These are phyloP conservation scores for Tubosaeta brunneosetosa DNA, from an alignment of 768 basidiomycete genomes.

Conservation along the genomic window DNA sequence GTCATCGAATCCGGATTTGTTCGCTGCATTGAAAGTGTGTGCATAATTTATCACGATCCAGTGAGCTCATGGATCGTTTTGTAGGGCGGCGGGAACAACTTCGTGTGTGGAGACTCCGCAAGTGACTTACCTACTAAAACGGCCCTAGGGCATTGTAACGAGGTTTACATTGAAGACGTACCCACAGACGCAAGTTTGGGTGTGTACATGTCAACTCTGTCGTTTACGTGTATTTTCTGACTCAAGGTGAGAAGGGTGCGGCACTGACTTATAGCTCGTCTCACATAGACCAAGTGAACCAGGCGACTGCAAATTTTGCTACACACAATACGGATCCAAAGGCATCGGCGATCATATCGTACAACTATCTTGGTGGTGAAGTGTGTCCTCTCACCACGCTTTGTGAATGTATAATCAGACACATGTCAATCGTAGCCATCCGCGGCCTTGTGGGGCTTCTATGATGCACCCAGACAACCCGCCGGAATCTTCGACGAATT, in stretches of 20 bases:
- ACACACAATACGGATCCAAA: not conserved
- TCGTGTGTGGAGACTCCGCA: too few species aligned
- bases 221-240: too few species aligned
- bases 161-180: too few species aligned
- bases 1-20: constrained; percentile 26
- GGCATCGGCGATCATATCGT: not conserved
- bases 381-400: not conserved
- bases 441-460: constrained; percentile 38
- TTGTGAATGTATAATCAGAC: not conserved
- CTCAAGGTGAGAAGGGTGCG: too few species aligned
- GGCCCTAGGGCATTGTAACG: too few species aligned
- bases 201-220: too few species aligned
- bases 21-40: constrained; percentile 38
- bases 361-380: not conserved
- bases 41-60: not conserved
- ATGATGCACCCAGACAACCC: constrained; percentile 39
- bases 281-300: not conserved
- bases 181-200: too few species aligned
- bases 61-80: not conserved
- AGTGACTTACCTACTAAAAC: too few species aligned
- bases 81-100: too few species aligned
- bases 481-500: constrained; percentile 26
- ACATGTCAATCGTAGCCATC: not conserved
- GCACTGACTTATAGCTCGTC: not conserved
- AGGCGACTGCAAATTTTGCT: not conserved